Evolutionary conservation across 2,329 filamentous ascomycete genomes (phyloP), one percentile per base, ranked within the genome.

Genomic region (Sarocladium strictum): DNA sequence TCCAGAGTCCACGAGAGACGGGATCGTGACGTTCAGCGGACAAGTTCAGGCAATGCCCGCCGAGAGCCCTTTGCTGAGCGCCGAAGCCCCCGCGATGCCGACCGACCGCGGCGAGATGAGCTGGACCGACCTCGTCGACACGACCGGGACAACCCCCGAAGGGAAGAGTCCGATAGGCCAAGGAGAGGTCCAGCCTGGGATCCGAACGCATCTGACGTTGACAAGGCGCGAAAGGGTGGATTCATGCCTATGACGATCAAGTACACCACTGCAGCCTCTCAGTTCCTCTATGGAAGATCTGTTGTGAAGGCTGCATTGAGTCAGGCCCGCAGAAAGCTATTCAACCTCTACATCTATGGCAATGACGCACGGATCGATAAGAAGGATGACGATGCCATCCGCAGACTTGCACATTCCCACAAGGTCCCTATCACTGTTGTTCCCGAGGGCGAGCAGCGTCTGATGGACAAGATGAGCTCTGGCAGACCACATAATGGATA

Each of bases 401-500:
- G 72, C 47, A 62, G 68, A 37, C 63, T 83, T 14, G 83, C 84
- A 3, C 62, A 65, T 29, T 67, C 66, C 37, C 72, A 71, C 17
- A 71, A 75, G 12, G 70, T 94, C 5, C 67, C 73, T 3, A 75
- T 90, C 35, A 76, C 76, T 4, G 71, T 80, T 41, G 80, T 93
- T 21, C 69, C 67, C 35, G 81, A 81, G 19, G 74, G 78, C 1
- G 85, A 85, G 65, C 72, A 89, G 56, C 80, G 79, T 1, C 73
- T 90, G 38, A 79, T 99, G 72, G 86, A 95, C 69, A 92, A 89
- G 70, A 89, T 95, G 82, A 89, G 88, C 60, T 80, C 77, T 55
- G 85, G 86, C 1, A 81, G 94, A 38, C 90, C 93, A 32, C 93
- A 99, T 71, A 97, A 97, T 65, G 92, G 93, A 47, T 86, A 87